phyloP scores from a whole-genome alignment of 192 early-diverging fungal genomes.

The Lunasporangiospora selenospora region DNA sequence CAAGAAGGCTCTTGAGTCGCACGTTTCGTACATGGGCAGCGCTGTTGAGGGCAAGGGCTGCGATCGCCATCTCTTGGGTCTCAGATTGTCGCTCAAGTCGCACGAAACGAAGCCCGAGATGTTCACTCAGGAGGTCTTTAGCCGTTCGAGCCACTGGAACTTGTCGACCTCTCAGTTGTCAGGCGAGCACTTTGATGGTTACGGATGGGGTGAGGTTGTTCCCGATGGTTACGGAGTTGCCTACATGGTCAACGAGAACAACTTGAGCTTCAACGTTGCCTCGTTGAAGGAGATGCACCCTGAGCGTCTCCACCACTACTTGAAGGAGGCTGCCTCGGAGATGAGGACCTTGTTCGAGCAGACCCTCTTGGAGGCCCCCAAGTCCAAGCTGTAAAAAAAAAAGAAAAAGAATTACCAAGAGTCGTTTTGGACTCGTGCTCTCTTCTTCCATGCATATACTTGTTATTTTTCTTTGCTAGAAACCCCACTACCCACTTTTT shows the following conservation, averaged over 20 bases:
- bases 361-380: constrained; percentile 60
- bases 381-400: constrained; percentile 70
- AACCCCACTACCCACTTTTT: too few relatives aligned
- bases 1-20: constrained; percentile 77
- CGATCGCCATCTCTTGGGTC: constrained; percentile 91
- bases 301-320: constrained; percentile 77
- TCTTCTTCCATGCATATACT: too few relatives aligned
- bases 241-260: constrained; percentile 91
- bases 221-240: constrained; percentile 93
- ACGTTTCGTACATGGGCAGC: constrained; percentile 81
- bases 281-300: constrained; percentile 63
- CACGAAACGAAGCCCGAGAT: constrained; percentile 83
- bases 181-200: constrained; percentile 92
- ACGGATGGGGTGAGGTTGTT: constrained; percentile 89
- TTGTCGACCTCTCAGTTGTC: constrained; percentile 93
- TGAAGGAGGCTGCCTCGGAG: constrained; percentile 89
- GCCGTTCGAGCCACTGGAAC: constrained; percentile 86
- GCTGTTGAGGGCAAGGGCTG: constrained; percentile 86
- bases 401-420: not conserved
- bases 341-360: constrained; percentile 81
- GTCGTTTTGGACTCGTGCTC: too few relatives aligned
- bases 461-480: too few relatives aligned
- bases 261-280: constrained; percentile 88
- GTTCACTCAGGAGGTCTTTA: constrained; percentile 87
- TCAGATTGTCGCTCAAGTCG: constrained; percentile 77